Percentiles rank a stretch among this genome's conserved stretches.
These are phyloP conservation scores for Nakazawaea siamensis DNA, from an alignment of 805 yeast species.

Conservation along the genomic window DNA sequence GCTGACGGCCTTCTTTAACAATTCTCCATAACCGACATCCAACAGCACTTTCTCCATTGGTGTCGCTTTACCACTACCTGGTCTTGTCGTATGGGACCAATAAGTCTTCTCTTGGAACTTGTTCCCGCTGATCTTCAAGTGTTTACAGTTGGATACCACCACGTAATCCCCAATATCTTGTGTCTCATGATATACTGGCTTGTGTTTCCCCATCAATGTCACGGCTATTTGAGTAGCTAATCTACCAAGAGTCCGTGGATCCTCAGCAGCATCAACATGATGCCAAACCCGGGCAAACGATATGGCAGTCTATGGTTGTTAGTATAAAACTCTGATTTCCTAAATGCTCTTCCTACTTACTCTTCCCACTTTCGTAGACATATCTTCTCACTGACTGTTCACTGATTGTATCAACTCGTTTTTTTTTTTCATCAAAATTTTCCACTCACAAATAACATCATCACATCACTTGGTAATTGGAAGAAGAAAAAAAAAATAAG, in stretches of 20 bases:
- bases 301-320: slow-evolving; percentile 41
- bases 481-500: no score
- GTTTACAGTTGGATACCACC: slow-evolving; percentile 88
- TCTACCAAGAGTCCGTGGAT: slow-evolving; percentile 83
- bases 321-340: slow-evolving; percentile 2
- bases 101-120: slow-evolving; percentile 75
- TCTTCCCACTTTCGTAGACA: slow-evolving; percentile 41
- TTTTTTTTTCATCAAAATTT: no score
- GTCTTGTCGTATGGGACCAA: slow-evolving; percentile 83
- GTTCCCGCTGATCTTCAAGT: slow-evolving; percentile 75
- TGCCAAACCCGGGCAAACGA: slow-evolving; percentile 91
- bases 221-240: slow-evolving; percentile 84
- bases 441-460: no score
- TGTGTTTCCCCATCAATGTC: slow-evolving; percentile 93
- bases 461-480: no score
- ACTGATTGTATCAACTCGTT: background rate
- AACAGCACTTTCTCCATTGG: slow-evolving; percentile 72
- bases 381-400: slow-evolving; percentile 11
- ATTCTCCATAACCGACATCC: slow-evolving; percentile 83
- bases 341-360: slow-evolving; percentile 14
- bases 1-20: slow-evolving; percentile 79
- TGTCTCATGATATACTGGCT: slow-evolving; percentile 75
- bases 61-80: slow-evolving; percentile 79
- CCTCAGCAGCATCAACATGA: slow-evolving; percentile 84
- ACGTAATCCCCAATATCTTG: slow-evolving; percentile 95